Percentiles rank a stretch among this genome's conserved stretches.
phyloP scores from a whole-genome alignment of 345 rosid genomes.

The Crucihimalaya himalaica region DNA sequence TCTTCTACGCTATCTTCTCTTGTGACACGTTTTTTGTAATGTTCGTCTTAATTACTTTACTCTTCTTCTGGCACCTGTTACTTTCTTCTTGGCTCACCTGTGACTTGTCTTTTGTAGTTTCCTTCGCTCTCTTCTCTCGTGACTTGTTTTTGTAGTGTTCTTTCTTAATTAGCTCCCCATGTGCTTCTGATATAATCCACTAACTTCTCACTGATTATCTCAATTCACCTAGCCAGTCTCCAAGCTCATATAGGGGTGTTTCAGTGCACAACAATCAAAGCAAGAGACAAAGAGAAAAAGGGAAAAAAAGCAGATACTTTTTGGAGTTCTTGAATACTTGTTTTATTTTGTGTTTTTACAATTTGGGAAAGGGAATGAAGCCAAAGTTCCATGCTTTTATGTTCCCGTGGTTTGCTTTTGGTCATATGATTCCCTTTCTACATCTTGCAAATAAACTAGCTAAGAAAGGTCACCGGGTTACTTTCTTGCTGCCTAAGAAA shows the following conservation, averaged over 20 bases:
- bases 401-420: conserved; percentile 62
- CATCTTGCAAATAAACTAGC: conserved; percentile 60
- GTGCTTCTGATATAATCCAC: background rate
- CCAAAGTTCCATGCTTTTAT: conserved; percentile 41
- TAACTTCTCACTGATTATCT: background rate
- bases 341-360: background rate
- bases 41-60: background rate
- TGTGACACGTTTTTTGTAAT: background rate
- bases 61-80: background rate
- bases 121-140: background rate
- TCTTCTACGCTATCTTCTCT: background rate
- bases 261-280: background rate
- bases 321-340: background rate
- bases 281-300: background rate
- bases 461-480: conserved; percentile 43
- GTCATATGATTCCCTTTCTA: conserved; percentile 57
- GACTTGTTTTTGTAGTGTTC: background rate
- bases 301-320: background rate
- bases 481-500: conserved; percentile 51
- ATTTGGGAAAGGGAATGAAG: background rate
- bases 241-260: background rate
- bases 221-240: background rate
- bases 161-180: background rate
- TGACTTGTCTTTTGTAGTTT: background rate
- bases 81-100: background rate